These are phyloP conservation scores for Fusarium sp. DNA, from an alignment of 2,329 filamentous ascomycete species.

Conservation along the genomic window DNA sequence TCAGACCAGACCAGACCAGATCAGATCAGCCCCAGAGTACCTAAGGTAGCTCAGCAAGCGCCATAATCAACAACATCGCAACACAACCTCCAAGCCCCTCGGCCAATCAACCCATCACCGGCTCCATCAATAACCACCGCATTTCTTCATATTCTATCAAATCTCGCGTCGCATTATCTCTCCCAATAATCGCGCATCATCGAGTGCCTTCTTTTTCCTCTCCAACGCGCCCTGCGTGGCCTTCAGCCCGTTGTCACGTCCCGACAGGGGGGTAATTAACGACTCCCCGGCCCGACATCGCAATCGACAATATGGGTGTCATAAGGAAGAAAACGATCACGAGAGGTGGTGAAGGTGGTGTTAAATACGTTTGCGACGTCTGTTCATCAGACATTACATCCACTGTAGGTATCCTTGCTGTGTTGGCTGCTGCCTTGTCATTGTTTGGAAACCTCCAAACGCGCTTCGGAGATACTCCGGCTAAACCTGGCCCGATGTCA, in stretches of 20 bases:
- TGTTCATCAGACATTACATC: slow-evolving; percentile 97
- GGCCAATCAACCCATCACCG: slow-evolving; percentile 39
- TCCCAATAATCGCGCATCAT: slow-evolving; percentile 34
- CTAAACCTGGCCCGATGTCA: slow-evolving; percentile 39
- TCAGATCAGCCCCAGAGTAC: slow-evolving; percentile 18
- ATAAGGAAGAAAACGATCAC: slow-evolving; percentile 95
- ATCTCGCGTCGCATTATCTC: slow-evolving; percentile 42
- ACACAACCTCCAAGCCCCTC: slow-evolving; percentile 42
- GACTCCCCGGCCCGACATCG: slow-evolving; percentile 45
- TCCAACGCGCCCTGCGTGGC: slow-evolving; percentile 32
- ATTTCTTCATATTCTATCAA: slow-evolving; percentile 49
- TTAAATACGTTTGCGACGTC: slow-evolving; percentile 97
- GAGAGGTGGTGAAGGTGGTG: slow-evolving; percentile 85
- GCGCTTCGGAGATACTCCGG: slow-evolving; percentile 46
- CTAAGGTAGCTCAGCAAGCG: slow-evolving; percentile 33
- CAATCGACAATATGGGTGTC: slow-evolving; percentile 77
- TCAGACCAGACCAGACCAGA: slow-evolving; percentile 5
- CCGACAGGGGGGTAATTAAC: slow-evolving; percentile 46
- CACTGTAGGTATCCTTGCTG: slow-evolving; percentile 72
- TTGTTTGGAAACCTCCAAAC: slow-evolving; percentile 18
- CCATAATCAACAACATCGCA: slow-evolving; percentile 46
- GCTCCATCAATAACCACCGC: slow-evolving; percentile 48
- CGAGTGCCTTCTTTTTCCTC: slow-evolving; percentile 25
- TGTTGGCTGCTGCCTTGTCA: slow-evolving; percentile 12
- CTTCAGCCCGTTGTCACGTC: slow-evolving; percentile 30